Conservation (phyloP, 352 stramenopile species). For the Globisporangium mamillatum region DNA sequence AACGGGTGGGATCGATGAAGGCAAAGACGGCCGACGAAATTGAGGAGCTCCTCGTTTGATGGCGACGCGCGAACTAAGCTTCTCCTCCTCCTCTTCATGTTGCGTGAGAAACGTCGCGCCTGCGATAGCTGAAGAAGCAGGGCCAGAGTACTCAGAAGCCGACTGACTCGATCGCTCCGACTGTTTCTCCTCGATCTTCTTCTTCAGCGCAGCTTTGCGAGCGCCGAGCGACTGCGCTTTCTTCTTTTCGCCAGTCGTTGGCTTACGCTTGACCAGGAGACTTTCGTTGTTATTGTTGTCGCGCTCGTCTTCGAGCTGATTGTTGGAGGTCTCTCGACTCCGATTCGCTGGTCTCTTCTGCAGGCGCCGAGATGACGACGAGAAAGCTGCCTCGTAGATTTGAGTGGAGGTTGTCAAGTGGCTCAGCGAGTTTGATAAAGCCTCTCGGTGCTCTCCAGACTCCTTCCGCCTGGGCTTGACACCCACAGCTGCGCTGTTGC, state of each 20-base stretch:
- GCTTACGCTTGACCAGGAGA: background rate
- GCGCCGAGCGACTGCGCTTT: constrained; percentile 17
- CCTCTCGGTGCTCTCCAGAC: background rate
- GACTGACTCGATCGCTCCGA: constrained; percentile 3
- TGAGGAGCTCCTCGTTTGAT: constrained; percentile 5
- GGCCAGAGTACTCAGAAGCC: background rate
- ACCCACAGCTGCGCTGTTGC: background rate
- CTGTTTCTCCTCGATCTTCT: constrained; percentile 29
- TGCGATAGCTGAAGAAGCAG: background rate
- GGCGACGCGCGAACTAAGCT: background rate
- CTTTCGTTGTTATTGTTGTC: background rate
- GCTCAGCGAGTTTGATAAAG: constrained; percentile 10
- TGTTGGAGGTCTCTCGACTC: constrained; percentile 1
- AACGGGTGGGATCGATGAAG: background rate
- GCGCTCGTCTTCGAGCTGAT: constrained; percentile 21
- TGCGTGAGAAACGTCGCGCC: constrained; percentile 41
- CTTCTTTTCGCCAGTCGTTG: background rate
- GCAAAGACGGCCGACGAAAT: background rate
- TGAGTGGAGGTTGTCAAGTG: constrained; percentile 16
- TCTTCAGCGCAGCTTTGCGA: constrained; percentile 42
- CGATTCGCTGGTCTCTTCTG: constrained; percentile 3
- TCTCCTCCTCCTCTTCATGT: constrained; percentile 37
- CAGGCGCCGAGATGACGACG: background rate
- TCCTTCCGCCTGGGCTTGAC: constrained; percentile 3
- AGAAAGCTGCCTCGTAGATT: constrained; percentile 19